phyloP scores from a whole-genome alignment of 2,329 filamentous ascomycete genomes.

The Sporothrix mexicana region DNA sequence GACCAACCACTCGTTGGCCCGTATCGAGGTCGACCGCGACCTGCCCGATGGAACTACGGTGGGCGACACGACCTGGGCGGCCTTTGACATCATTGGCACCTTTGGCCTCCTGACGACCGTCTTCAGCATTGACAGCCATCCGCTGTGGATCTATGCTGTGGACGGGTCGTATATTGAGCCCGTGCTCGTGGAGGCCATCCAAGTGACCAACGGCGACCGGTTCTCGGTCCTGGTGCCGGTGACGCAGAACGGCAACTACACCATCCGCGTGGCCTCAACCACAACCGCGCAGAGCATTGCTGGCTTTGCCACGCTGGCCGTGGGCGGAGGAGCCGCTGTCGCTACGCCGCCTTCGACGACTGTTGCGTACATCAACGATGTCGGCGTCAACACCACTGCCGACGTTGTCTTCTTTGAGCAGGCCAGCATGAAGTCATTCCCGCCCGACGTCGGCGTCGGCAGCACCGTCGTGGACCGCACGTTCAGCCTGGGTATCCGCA shows the following conservation, averaged over 20 bases:
- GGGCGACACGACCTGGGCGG: constrained; percentile 50
- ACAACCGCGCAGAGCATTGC: constrained; percentile 60
- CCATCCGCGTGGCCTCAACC: constrained; percentile 58
- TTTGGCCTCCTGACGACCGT: constrained; percentile 53
- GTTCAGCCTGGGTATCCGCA: constrained; percentile 50
- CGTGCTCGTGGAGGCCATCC: constrained; percentile 54
- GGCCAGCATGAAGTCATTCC: constrained; percentile 53
- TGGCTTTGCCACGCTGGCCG: constrained; percentile 57
- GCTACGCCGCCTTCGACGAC: constrained; percentile 24
- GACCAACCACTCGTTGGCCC: constrained; percentile 51
- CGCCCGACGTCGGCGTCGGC: constrained; percentile 51
- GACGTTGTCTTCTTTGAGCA: constrained; percentile 54
- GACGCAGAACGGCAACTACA: constrained; percentile 56
- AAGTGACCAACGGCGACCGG: constrained; percentile 58
- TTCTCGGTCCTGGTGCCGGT: constrained; percentile 56
- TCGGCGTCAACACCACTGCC: constrained; percentile 51
- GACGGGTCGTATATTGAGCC: constrained; percentile 62
- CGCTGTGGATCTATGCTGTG: constrained; percentile 60
- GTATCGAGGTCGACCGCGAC: constrained; percentile 48
- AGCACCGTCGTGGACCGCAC: constrained; percentile 51
- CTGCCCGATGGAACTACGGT: background rate
- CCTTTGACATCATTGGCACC: constrained; percentile 61
- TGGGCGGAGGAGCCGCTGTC: constrained; percentile 37
- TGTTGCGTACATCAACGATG: constrained; percentile 54
- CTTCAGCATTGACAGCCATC: constrained; percentile 59